phyloP scores from a whole-genome alignment of 1,139 yeast genomes.

The Hyphopichia khmerensis region DNA sequence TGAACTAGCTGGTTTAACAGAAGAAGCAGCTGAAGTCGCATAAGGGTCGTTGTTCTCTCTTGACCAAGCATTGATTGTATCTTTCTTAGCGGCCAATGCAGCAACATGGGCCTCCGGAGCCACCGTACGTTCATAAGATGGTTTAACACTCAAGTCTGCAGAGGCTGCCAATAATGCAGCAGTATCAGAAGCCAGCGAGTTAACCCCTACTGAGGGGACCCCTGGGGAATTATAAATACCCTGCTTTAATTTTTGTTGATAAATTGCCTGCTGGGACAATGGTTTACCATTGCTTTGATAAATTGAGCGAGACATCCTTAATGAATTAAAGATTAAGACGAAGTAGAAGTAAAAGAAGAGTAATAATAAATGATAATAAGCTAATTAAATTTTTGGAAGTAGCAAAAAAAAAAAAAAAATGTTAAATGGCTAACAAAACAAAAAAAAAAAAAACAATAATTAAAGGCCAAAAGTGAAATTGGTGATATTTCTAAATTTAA shows the following conservation, averaged over 20 bases:
- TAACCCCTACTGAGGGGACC: conserved; percentile 67
- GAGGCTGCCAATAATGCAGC: conserved; percentile 76
- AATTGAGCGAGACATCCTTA: conserved; percentile 42
- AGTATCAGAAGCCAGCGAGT: conserved; percentile 65
- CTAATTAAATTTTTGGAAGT: too few relatives aligned
- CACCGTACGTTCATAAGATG: conserved; percentile 59
- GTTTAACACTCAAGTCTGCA: conserved; percentile 60
- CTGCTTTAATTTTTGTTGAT: conserved; percentile 72
- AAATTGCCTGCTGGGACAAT: conserved; percentile 69
- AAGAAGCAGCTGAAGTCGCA: conserved; percentile 50
- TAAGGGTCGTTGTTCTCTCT: conserved; percentile 40
- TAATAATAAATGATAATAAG: too few relatives aligned
- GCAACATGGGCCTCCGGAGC: conserved; percentile 70
- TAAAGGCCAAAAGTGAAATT: not conserved
- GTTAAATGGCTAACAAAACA: not conserved
- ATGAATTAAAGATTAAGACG: not conserved
- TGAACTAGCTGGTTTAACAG: conserved; percentile 11
- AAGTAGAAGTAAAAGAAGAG: not conserved
- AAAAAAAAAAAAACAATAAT: not conserved
- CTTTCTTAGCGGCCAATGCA: conserved; percentile 55
- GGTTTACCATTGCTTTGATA: conserved; percentile 72
- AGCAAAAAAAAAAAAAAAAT: not conserved
- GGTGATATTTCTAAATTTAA: not conserved
- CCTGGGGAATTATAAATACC: conserved; percentile 77
- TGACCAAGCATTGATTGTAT: conserved; percentile 41